phyloP scores from a whole-genome alignment of 208 protist species.

The Balamuthia mandrillaris region DNA sequence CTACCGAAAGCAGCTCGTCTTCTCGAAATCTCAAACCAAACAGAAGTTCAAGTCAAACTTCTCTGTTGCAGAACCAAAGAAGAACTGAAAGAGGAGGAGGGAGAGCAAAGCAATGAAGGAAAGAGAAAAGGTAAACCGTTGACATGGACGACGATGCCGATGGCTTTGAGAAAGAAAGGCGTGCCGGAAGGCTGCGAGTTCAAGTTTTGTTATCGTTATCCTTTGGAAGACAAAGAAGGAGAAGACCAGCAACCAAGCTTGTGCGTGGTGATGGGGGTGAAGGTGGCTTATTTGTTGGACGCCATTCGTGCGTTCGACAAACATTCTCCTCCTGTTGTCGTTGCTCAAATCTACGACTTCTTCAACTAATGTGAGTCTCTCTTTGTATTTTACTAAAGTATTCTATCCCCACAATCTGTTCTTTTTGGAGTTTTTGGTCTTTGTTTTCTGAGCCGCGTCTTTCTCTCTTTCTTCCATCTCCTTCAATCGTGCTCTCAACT shows the following conservation, averaged over 20 bases:
- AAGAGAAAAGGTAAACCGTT: no score
- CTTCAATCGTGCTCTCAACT: not conserved
- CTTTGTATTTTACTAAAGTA: no score
- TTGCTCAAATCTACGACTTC: slow-evolving; percentile 8
- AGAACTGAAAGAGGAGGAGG: no score
- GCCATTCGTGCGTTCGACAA: not conserved
- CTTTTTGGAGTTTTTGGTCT: not conserved
- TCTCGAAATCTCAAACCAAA: slow-evolving; percentile 39
- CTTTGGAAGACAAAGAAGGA: not conserved
- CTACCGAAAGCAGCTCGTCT: not conserved
- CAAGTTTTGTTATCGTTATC: not conserved
- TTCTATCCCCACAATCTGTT: slow-evolving; percentile 36
- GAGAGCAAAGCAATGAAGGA: no score
- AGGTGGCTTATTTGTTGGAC: not conserved
- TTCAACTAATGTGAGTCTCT: no score
- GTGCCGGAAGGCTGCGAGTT: not conserved
- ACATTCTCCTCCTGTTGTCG: not conserved
- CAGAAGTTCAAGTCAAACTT: slow-evolving; percentile 34
- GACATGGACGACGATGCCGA: not conserved
- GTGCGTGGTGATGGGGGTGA: not conserved
- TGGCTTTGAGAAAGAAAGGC: not conserved
- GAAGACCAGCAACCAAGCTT: not conserved
- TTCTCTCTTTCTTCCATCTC: not conserved
- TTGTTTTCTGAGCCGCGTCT: not conserved
- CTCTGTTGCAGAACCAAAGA: not conserved